Evolutionary conservation across 2,329 filamentous ascomycete species (phyloP).

Genomic region (Ascochyta viciae-villosae): DNA sequence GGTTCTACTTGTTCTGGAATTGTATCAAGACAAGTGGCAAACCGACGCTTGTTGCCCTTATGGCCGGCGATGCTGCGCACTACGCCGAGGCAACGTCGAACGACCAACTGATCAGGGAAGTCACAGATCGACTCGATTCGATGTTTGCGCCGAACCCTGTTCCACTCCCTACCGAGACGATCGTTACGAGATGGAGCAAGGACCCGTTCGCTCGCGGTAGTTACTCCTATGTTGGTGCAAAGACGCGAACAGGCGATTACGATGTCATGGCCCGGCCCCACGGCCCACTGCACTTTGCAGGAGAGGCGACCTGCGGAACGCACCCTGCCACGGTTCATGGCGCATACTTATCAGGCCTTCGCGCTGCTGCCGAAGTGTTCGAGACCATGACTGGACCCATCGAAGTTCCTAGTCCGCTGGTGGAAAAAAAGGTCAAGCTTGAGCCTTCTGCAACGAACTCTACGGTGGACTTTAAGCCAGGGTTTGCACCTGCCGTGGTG

Average conservation of each 20-base stretch:
- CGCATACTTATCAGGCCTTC: constrained; percentile 90
- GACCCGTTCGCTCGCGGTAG: constrained; percentile 92
- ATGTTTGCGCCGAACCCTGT: constrained; percentile 72
- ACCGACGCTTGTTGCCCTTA: constrained; percentile 84
- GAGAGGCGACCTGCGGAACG: constrained; percentile 93
- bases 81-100: constrained; percentile 82
- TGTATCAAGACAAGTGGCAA: constrained; percentile 87
- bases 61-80: constrained; percentile 93
- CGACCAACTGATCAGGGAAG: constrained; percentile 78
- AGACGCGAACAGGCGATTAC: constrained; percentile 86
- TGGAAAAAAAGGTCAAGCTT: constrained; percentile 62
- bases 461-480: constrained; percentile 25
- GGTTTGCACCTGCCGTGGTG: constrained; percentile 33
- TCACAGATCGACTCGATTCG: constrained; percentile 76
- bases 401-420: constrained; percentile 73
- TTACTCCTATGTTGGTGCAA: constrained; percentile 90
- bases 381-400: constrained; percentile 83
- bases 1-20: constrained; percentile 98
- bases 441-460: constrained; percentile 25
- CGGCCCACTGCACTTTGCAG: constrained; percentile 91
- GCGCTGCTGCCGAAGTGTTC: constrained; percentile 86
- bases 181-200: constrained; percentile 90
- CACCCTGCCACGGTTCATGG: constrained; percentile 97
- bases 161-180: constrained; percentile 80
- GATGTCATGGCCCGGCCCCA: constrained; percentile 85